Evolutionary conservation across 2,329 filamentous ascomycete genomes (phyloP), one percentile per base, ranked within the genome.

Genomic region (Fusarium falciforme): DNA sequence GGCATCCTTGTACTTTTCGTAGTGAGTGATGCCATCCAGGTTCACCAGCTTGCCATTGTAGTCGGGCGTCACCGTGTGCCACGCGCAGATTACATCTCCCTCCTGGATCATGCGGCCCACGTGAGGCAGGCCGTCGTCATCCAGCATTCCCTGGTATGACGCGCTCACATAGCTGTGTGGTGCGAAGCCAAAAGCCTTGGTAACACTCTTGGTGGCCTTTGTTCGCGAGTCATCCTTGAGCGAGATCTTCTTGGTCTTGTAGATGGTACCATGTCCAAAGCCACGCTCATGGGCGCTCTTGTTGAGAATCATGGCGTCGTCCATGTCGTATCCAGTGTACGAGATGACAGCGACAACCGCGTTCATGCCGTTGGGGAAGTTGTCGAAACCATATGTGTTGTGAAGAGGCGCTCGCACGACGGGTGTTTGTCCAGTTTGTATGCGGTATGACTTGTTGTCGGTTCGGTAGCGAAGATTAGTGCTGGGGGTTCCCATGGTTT

Each of bases 281-380:
- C 96, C 96, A 76, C 96, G 92, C 84, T 99, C 96, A 83, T 98
- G 94, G 4, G 96, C 92, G 22, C 95, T 98, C 83, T 98, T 98
- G 87, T 98, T 98, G 81, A 99, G 88, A 81, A 99, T 98, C 96
- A 98, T 98, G 81, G 96, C 96, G 85, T 99, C 96, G 88, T 99
- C 96, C 96, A 99, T 99, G 88, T 99, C 96, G 85, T 98, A 99
- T 61, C 96, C 96, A 2, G 96, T 98, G 83, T 99, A 99, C 0
- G 96, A 98, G 73, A 99, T 98, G 82, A 99, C 97, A 68, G 96
- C 96, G 67, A 99, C 96, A 42, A 98, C 92, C 10, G 95, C 94
- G 79, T 99, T 99, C 79, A 91, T 95, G 31, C 96, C 96, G 81
- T 98, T 98, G 64, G 96, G 96, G 83, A 98, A 99, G 84, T 98